phyloP scores from a whole-genome alignment of 345 rosid genomes.

The Rhizophora mangle region DNA sequence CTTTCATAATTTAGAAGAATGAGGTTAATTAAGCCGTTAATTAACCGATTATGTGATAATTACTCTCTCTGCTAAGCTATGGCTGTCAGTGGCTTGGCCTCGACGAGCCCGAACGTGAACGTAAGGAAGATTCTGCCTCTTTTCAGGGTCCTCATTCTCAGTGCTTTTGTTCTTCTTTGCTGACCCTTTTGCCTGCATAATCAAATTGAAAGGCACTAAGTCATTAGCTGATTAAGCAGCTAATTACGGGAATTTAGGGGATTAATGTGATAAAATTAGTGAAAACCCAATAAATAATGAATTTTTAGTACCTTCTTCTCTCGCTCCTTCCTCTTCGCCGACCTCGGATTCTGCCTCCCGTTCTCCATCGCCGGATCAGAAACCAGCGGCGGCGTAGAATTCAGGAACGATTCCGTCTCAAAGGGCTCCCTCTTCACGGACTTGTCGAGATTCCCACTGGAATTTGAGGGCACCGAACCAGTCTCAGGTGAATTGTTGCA shows the following conservation, averaged over 20 bases:
- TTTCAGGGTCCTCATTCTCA: conserved; percentile 39
- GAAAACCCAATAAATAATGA: background rate
- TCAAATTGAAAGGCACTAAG: background rate
- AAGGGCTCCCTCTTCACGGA: conserved; percentile 44
- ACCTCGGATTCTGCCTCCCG: conserved; percentile 21
- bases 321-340: conserved; percentile 50
- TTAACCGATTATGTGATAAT: conserved; percentile 3
- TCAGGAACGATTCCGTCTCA: conserved; percentile 34
- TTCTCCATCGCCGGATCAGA: conserved; percentile 34
- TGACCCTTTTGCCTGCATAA: conserved; percentile 35
- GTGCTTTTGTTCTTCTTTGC: conserved; percentile 46
- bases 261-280: background rate
- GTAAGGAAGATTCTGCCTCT: conserved; percentile 56
- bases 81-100: conserved; percentile 79
- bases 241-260: background rate
- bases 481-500: conserved; percentile 27
- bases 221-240: background rate
- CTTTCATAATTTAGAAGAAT: background rate
- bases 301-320: conserved; percentile 46
- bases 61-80: conserved; percentile 81
- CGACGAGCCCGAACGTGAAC: conserved; percentile 80
- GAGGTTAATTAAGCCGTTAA: conserved; percentile 10
- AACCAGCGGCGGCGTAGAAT: conserved; percentile 29
- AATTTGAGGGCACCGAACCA: conserved; percentile 33
- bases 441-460: conserved; percentile 31